Evolutionary conservation across 2,329 filamentous ascomycete species (phyloP).

Genomic region (Xenosphaeropsis pyriputrescens): DNA sequence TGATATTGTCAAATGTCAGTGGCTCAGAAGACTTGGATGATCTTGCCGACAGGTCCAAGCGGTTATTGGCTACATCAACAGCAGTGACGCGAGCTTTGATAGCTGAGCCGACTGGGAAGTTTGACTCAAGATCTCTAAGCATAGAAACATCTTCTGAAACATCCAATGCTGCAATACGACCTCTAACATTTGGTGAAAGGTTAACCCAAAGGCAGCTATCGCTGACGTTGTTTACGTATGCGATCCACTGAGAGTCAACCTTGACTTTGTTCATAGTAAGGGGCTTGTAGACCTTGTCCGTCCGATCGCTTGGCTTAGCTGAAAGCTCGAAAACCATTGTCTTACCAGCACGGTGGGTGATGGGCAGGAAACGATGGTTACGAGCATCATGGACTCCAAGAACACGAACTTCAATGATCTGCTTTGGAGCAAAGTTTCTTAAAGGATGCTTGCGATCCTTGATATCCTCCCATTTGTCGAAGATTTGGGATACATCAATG

Average conservation of each 20-base stretch:
- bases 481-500: conserved; percentile 81
- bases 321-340: conserved; percentile 76
- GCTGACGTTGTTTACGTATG: conserved; percentile 81
- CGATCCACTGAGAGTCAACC: conserved; percentile 57
- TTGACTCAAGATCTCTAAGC: conserved; percentile 57
- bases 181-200: conserved; percentile 74
- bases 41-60: conserved; percentile 71
- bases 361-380: conserved; percentile 81
- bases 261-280: conserved; percentile 61
- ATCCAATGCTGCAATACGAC: conserved; percentile 69
- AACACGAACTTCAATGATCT: conserved; percentile 60
- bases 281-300: conserved; percentile 38
- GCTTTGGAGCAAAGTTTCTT: conserved; percentile 55
- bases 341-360: conserved; percentile 72
- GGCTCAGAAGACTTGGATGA: conserved; percentile 38
- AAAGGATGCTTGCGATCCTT: conserved; percentile 69
- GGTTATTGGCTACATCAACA: conserved; percentile 58
- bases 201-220: conserved; percentile 80
- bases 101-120: conserved; percentile 85
- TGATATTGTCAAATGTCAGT: conserved; percentile 56
- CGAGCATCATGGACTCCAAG: conserved; percentile 81
- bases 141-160: conserved; percentile 75
- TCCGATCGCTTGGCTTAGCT: conserved; percentile 49
- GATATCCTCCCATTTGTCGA: conserved; percentile 80
- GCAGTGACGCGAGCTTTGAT: conserved; percentile 65